A percentile compares a stretch with the other conserved stretches of the same genome.
These are phyloP conservation scores for Scleroderma bovista DNA, from an alignment of 768 basidiomycete species.

Conservation along the genomic window DNA sequence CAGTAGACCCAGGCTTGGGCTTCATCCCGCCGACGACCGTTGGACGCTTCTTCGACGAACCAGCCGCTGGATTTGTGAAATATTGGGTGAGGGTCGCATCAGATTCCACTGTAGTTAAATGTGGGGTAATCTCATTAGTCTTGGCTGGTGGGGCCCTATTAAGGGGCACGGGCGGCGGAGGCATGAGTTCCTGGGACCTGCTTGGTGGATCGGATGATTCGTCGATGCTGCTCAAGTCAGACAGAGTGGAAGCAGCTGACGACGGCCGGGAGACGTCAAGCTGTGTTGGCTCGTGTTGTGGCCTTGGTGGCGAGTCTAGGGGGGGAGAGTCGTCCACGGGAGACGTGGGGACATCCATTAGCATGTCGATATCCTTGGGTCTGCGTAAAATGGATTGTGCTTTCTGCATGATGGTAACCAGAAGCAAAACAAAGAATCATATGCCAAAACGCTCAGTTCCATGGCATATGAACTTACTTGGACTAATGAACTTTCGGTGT, in stretches of 20 bases:
- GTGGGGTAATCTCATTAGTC: no score
- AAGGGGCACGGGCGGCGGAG: background rate
- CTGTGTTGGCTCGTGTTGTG: constrained; percentile 1
- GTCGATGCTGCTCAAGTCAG: background rate
- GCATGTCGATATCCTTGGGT: background rate
- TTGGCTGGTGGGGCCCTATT: no score
- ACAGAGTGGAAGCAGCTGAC: background rate
- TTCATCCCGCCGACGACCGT: constrained; percentile 10
- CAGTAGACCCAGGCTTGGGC: constrained; percentile 11
- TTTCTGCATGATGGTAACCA: constrained; percentile 1
- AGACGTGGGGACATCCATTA: background rate
- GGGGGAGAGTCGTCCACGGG: background rate
- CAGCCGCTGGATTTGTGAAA: background rate
- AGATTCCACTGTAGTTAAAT: background rate
- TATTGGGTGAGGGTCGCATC: background rate
- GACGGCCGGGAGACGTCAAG: background rate
- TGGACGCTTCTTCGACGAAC: background rate
- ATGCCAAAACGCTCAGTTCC: background rate
- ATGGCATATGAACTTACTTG: constrained; percentile 12
- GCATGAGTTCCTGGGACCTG: constrained; percentile 1
- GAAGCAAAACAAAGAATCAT: background rate
- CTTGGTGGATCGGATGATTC: background rate
- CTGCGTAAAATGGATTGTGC: no score
- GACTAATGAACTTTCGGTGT: constrained; percentile 8
- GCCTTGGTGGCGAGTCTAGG: background rate